Evolutionary conservation across 331 rosid species (phyloP).

Genomic region (Quercus lobata): DNA sequence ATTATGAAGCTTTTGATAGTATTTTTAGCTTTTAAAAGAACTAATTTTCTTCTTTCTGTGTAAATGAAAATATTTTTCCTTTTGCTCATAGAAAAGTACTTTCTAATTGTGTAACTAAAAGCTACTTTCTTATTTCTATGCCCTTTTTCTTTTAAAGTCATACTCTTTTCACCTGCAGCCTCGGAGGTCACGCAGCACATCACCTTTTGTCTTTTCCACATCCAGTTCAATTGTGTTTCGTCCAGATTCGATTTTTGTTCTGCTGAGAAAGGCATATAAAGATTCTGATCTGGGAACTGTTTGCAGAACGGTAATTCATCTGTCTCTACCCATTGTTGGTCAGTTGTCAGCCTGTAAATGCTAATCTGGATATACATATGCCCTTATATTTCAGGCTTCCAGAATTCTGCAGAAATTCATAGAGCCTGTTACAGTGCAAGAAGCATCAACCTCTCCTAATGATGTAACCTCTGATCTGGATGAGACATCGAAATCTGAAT

Average conservation of each 20-base stretch:
- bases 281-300: conserved; percentile 73
- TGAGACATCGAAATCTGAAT: conserved; percentile 47
- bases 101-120: not conserved
- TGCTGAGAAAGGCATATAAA: conserved; percentile 84
- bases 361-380: conserved; percentile 8
- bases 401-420: conserved; percentile 72
- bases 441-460: conserved; percentile 42
- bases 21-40: not conserved
- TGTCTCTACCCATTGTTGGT: conserved; percentile 5
- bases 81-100: not conserved
- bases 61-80: not conserved
- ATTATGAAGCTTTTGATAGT: not conserved
- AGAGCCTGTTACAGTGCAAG: conserved; percentile 52
- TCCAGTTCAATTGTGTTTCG: conserved; percentile 67
- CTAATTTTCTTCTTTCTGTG: not conserved
- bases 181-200: conserved; percentile 63
- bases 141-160: not conserved
- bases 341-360: conserved; percentile 18
- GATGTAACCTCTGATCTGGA: conserved; percentile 46
- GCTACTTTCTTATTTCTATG: not conserved
- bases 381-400: conserved; percentile 61
- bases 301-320: conserved; percentile 73
- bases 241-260: conserved; percentile 69
- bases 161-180: conserved; percentile 50
- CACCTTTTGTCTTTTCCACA: conserved; percentile 55